These are phyloP conservation scores for Conringia planisiliqua DNA, from an alignment of 345 rosid species.

Conservation along the genomic window DNA sequence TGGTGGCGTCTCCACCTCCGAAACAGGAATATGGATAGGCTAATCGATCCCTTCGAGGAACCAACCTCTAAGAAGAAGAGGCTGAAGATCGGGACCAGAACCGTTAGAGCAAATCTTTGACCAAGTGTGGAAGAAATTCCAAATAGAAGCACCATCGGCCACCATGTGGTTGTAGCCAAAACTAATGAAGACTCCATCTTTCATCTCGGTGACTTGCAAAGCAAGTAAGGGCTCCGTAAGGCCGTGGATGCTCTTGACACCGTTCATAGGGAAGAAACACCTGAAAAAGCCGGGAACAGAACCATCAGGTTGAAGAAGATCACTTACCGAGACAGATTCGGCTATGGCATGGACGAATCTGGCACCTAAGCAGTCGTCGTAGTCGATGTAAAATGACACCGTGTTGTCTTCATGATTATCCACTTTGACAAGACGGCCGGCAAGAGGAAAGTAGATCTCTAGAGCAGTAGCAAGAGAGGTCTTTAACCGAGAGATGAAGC, in stretches of 20 bases:
- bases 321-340: constrained; percentile 26
- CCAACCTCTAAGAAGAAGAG: constrained; percentile 22
- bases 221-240: constrained; percentile 34
- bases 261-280: constrained; percentile 34
- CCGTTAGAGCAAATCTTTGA: constrained; percentile 32
- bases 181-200: constrained; percentile 38
- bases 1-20: not conserved
- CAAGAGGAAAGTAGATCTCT: constrained; percentile 15
- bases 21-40: constrained; percentile 34
- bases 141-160: constrained; percentile 37
- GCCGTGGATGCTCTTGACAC: not conserved
- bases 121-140: constrained; percentile 47
- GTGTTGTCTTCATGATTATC: constrained; percentile 19
- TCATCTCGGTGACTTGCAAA: constrained; percentile 45
- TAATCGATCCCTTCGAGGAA: not conserved
- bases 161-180: constrained; percentile 41
- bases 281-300: constrained; percentile 16
- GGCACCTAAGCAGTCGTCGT: constrained; percentile 7
- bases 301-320: constrained; percentile 23
- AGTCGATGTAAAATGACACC: constrained; percentile 13
- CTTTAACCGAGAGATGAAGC: not conserved
- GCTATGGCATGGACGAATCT: constrained; percentile 35
- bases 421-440: constrained; percentile 17
- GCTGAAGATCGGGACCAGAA: not conserved
- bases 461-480: constrained; percentile 10